Percentiles rank a stretch among this genome's conserved stretches.
These are phyloP conservation scores for Borealophlyctis nickersoniae DNA, from an alignment of 192 early-diverging fungal species.

Conservation along the genomic window DNA sequence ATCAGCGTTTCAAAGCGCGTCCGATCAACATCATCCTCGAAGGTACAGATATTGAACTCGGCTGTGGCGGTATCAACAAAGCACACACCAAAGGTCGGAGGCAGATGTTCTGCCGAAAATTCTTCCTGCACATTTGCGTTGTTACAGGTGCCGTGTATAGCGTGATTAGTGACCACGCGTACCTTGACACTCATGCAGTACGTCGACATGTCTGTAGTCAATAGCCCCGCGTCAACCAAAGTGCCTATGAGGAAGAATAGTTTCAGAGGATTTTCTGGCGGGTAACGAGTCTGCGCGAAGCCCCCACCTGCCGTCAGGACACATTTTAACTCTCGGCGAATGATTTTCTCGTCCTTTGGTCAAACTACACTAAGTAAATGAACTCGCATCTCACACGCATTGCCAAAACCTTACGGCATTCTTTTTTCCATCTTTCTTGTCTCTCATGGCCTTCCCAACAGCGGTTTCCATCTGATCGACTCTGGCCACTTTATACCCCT, in stretches of 20 bases:
- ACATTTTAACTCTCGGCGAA: slow-evolving; percentile 78
- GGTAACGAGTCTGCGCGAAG: too few species aligned
- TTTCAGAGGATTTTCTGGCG: too few species aligned
- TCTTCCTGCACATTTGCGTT: neutral
- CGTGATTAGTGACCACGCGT: slow-evolving; percentile 7
- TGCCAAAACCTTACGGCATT: slow-evolving; percentile 34
- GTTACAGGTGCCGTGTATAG: neutral
- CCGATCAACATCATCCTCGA: slow-evolving; percentile 81
- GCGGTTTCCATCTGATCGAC: slow-evolving; percentile 98
- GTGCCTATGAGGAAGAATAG: too few species aligned
- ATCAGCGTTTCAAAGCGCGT: slow-evolving; percentile 91
- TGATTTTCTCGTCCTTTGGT: slow-evolving; percentile 69
- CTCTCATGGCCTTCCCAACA: slow-evolving; percentile 89
- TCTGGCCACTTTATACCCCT: slow-evolving; percentile 92
- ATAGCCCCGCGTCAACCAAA: slow-evolving; percentile 79
- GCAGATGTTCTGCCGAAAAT: slow-evolving; percentile 7
- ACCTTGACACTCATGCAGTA: slow-evolving; percentile 96
- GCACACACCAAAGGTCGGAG: slow-evolving; percentile 47
- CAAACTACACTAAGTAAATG: too few species aligned
- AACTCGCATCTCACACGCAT: too few species aligned
- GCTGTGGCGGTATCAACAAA: slow-evolving; percentile 97
- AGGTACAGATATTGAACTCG: slow-evolving; percentile 77
- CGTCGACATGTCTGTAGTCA: slow-evolving; percentile 87
- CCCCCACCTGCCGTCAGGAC: slow-evolving; percentile 87
- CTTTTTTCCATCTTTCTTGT: slow-evolving; percentile 38